phyloP scores from a whole-genome alignment of 192 early-diverging fungal species.

The Physocladia obscura region DNA sequence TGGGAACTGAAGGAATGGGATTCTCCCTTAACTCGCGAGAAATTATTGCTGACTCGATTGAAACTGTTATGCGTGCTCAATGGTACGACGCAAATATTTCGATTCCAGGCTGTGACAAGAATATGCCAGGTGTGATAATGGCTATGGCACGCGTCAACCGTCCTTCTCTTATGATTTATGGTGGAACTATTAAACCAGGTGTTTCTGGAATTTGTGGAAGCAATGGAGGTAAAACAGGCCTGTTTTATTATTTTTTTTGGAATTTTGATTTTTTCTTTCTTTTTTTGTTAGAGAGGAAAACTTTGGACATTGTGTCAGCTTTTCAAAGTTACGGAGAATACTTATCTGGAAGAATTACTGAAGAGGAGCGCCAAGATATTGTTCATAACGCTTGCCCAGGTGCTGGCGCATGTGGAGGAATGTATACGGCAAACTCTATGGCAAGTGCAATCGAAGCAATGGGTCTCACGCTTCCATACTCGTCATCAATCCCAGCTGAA shows the following conservation, averaged over 20 bases:
- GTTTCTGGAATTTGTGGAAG: conserved; percentile 37
- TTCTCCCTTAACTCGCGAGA: conserved; percentile 96
- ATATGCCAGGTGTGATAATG: conserved; percentile 98
- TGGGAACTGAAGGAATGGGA: conserved; percentile 95
- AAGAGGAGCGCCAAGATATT: conserved; percentile 73
- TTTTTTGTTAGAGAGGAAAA: neutral
- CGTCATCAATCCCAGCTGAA: conserved; percentile 89
- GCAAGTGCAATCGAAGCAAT: conserved; percentile 94
- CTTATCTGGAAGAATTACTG: conserved; percentile 84
- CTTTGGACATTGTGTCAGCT: conserved; percentile 90
- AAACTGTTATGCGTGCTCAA: conserved; percentile 96
- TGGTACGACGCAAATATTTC: conserved; percentile 99
- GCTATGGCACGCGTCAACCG: conserved; percentile 96
- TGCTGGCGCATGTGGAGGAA: conserved; percentile 97
- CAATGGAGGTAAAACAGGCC: conserved; percentile 12
- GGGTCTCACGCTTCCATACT: conserved; percentile 96
- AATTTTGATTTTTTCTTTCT: neutral
- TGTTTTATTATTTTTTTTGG: neutral
- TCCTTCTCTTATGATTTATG: conserved; percentile 96
- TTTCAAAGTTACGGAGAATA: conserved; percentile 96
- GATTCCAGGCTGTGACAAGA: conserved; percentile 82
- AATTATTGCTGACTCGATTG: conserved; percentile 98
- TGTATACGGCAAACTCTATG: conserved; percentile 99
- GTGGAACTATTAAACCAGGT: conserved; percentile 91
- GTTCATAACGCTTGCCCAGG: conserved; percentile 65